Percentiles rank a stretch among this genome's conserved stretches.
These are phyloP conservation scores for Phaeoacremonium minimum DNA, from an alignment of 2,329 filamentous ascomycete species.

Conservation along the genomic window DNA sequence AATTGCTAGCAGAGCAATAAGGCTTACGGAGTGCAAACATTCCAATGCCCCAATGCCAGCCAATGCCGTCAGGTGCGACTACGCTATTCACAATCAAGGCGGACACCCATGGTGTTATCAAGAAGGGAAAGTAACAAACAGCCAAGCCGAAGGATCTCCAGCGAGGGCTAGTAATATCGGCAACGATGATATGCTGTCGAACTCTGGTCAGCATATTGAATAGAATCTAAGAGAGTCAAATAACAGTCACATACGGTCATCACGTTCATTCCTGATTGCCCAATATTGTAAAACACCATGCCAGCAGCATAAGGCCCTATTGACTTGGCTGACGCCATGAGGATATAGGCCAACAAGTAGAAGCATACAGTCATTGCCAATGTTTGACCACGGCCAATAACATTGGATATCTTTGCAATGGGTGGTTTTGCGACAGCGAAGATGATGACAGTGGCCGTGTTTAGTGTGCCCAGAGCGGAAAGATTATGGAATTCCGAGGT, in stretches of 20 bases:
- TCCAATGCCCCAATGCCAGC: conserved; percentile 55
- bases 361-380: conserved; percentile 51
- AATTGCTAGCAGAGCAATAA: too few species aligned
- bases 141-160: conserved; percentile 47
- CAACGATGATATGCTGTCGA: conserved; percentile 61
- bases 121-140: conserved; percentile 46
- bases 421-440: conserved; percentile 54
- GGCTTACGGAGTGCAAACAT: conserved; percentile 52
- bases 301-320: conserved; percentile 48
- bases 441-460: conserved; percentile 26
- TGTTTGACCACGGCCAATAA: conserved; percentile 57
- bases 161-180: conserved; percentile 50
- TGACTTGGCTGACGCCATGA: conserved; percentile 49
- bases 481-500: conserved; percentile 21
- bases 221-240: too few species aligned
- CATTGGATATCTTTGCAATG: conserved; percentile 57
- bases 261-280: conserved; percentile 54
- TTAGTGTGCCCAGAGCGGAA: conserved; percentile 19
- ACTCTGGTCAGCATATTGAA: too few species aligned
- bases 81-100: too few species aligned
- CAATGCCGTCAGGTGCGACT: conserved; percentile 25
- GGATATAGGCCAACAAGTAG: conserved; percentile 51
- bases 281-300: conserved; percentile 55
- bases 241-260: too few species aligned
- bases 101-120: conserved; percentile 54